Evolutionary conservation across 1,139 yeast species (phyloP).

Genomic region (Pichia terricola): DNA sequence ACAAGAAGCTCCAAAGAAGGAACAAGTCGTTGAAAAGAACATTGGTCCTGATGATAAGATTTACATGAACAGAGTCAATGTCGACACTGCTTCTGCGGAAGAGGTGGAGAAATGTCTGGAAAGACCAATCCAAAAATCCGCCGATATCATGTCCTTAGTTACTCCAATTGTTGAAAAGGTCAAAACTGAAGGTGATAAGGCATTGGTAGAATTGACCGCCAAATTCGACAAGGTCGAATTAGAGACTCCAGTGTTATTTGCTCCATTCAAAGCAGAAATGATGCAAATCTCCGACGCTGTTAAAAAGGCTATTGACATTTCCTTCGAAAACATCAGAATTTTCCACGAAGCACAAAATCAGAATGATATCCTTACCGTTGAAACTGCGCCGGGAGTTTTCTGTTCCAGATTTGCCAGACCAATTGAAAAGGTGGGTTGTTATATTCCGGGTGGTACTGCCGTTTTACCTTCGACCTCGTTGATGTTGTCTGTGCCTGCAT

Average conservation of each 20-base stretch:
- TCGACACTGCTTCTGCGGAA: slow-evolving; percentile 32
- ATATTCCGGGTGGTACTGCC: slow-evolving; percentile 98
- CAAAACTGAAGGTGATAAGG: slow-evolving; percentile 69
- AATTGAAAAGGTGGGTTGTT: slow-evolving; percentile 87
- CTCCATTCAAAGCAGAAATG: slow-evolving; percentile 75
- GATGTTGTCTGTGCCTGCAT: slow-evolving; percentile 98
- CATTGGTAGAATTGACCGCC: slow-evolving; percentile 75
- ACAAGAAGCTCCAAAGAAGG: slow-evolving; percentile 22
- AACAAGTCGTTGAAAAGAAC: slow-evolving; percentile 12
- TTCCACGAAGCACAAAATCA: slow-evolving; percentile 90
- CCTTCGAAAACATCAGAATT: slow-evolving; percentile 78
- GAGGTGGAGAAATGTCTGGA: slow-evolving; percentile 53
- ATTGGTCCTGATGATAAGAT: slow-evolving; percentile 33
- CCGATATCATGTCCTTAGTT: slow-evolving; percentile 86
- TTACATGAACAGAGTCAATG: slow-evolving; percentile 52
- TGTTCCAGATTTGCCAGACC: slow-evolving; percentile 96
- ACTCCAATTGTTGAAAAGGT: slow-evolving; percentile 82
- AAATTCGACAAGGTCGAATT: slow-evolving; percentile 83
- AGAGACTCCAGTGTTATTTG: slow-evolving; percentile 60
- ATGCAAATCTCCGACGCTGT: slow-evolving; percentile 73
- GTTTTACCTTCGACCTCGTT: slow-evolving; percentile 95
- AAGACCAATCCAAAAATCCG: slow-evolving; percentile 86
- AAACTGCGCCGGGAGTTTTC: slow-evolving; percentile 86
- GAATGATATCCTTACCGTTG: slow-evolving; percentile 67
- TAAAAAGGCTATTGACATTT: slow-evolving; percentile 78